phyloP scores from a whole-genome alignment of 2,329 filamentous ascomycete species.

The Mycosphaerella sp. region DNA sequence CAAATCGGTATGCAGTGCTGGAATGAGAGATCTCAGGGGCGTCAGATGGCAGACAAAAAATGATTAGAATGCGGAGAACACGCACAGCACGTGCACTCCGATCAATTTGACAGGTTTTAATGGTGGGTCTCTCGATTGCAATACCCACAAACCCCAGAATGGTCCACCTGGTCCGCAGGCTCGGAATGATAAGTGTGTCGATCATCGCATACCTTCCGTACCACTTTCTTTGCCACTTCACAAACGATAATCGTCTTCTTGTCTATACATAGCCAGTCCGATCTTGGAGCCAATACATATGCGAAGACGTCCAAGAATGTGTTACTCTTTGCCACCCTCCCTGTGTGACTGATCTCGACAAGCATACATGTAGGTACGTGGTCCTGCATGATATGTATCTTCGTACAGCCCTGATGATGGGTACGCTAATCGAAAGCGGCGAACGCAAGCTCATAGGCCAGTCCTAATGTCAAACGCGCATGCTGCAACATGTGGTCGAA shows the following conservation, averaged over 20 bases:
- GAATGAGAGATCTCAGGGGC: not conserved
- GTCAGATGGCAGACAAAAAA: not conserved
- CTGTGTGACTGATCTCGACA: too few relatives aligned
- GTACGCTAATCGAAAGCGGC: constrained; percentile 53
- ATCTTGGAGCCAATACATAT: not conserved
- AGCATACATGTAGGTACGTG: too few relatives aligned
- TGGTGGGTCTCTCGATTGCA: constrained; percentile 1
- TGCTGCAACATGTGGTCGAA: constrained; percentile 93
- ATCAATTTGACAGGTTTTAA: constrained; percentile 1
- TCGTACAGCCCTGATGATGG: not conserved
- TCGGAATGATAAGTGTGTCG: not conserved
- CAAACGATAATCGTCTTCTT: not conserved
- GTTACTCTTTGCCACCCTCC: too few relatives aligned
- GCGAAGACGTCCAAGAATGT: too few relatives aligned
- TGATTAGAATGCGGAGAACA: constrained; percentile 8
- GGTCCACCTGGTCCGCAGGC: not conserved
- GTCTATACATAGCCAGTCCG: not conserved
- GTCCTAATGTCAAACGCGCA: constrained; percentile 72
- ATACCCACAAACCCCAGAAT: not conserved
- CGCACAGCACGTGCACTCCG: constrained; percentile 7
- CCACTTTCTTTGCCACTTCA: not conserved
- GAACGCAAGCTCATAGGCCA: constrained; percentile 79
- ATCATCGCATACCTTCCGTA: not conserved
- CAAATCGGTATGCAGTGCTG: not conserved
- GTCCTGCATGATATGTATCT: too few relatives aligned